Conservation (phyloP, 805 yeast genomes). For the Yarrowia keelungensis region DNA sequence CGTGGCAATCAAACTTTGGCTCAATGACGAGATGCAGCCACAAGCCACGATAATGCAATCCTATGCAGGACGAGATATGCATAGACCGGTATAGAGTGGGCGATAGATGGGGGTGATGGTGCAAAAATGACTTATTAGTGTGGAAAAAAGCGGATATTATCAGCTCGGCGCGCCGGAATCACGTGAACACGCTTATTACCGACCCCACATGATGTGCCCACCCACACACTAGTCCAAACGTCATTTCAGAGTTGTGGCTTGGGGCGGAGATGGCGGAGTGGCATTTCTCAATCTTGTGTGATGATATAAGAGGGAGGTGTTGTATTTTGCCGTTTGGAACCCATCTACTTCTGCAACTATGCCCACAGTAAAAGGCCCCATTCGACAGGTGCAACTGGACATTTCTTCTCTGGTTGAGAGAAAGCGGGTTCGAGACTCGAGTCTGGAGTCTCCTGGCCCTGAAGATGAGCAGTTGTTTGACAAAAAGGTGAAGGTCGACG, state of each 20-base stretch:
- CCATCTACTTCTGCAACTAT: not conserved
- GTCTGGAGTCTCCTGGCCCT: not conserved
- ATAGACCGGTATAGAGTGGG: not conserved
- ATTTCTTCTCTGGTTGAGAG: constrained; percentile 4
- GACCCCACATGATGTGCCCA: no score
- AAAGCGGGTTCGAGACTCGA: constrained; percentile 4
- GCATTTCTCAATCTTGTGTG: not conserved
- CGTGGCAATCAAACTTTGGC: no score
- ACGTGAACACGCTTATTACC: not conserved
- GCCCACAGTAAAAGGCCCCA: constrained; percentile 11
- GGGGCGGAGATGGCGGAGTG: constrained; percentile 35
- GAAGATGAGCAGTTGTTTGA: constrained; percentile 22
- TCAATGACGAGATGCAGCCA: constrained; percentile 37
- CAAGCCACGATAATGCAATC: constrained; percentile 36
- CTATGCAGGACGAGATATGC: constrained; percentile 4
- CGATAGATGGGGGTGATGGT: not conserved
- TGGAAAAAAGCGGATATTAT: not conserved
- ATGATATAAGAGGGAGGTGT: not conserved
- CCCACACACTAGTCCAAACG: constrained; percentile 1
- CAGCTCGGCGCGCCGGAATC: not conserved
- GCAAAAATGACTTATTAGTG: not conserved
- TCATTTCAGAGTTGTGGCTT: constrained; percentile 34
- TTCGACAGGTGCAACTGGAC: constrained; percentile 15
- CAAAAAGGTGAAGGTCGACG: not conserved
- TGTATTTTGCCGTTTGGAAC: not conserved